phyloP scores from a whole-genome alignment of 306 rosid species.

The Rosa multiflora region DNA sequence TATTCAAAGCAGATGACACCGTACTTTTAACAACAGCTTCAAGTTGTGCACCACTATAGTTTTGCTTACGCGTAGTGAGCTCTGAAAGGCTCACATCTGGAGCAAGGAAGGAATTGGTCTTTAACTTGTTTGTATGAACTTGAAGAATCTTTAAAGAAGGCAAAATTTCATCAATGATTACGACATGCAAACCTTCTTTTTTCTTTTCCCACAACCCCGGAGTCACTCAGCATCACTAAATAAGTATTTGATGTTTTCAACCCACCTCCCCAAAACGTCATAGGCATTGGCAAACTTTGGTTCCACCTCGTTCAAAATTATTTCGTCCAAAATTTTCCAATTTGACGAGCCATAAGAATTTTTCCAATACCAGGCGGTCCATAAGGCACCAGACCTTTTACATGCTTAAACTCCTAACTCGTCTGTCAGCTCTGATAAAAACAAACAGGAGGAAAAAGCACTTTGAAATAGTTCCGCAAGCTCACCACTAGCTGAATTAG shows the following conservation, averaged over 20 bases:
- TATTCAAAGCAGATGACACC: slow-evolving; percentile 86
- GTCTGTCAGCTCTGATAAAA: no score
- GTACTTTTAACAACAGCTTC: slow-evolving; percentile 99
- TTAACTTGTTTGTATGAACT: slow-evolving; percentile 93
- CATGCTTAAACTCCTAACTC: slow-evolving; percentile 74
- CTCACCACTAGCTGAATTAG: no score
- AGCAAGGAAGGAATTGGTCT: slow-evolving; percentile 75
- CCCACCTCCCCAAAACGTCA: slow-evolving; percentile 62
- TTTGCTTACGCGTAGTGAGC: slow-evolving; percentile 89
- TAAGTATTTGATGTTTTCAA: slow-evolving; percentile 86
- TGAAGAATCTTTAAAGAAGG: slow-evolving; percentile 54
- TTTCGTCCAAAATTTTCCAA: slow-evolving; percentile 85
- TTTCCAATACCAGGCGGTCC: slow-evolving; percentile 99
- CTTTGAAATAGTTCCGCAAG: no score
- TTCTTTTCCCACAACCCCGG: slow-evolving; percentile 63
- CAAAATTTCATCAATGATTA: slow-evolving; percentile 81
- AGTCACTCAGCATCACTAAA: slow-evolving; percentile 57
- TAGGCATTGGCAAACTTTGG: slow-evolving; percentile 63
- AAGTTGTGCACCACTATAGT: slow-evolving; percentile 96
- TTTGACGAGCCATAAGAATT: slow-evolving; percentile 98
- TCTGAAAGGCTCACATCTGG: slow-evolving; percentile 84
- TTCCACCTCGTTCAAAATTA: slow-evolving; percentile 43
- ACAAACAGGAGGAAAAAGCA: no score
- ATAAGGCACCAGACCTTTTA: slow-evolving; percentile 43
- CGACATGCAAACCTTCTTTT: slow-evolving; percentile 91